These are phyloP conservation scores for Dalbergia cochinchinensis DNA, from an alignment of 306 rosid genomes.

Conservation along the genomic window DNA sequence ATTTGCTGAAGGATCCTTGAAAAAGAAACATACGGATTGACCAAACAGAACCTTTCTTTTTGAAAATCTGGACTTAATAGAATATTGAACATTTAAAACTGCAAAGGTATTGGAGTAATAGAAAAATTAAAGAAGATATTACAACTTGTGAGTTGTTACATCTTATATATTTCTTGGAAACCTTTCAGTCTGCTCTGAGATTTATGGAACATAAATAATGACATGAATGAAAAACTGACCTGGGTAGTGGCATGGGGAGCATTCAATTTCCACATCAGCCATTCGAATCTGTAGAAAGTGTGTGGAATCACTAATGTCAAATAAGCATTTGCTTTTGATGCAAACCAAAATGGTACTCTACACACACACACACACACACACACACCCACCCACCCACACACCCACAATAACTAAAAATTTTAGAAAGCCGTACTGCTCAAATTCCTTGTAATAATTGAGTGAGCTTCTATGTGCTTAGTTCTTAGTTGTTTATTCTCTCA, in stretches of 20 bases:
- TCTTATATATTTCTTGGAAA: background rate
- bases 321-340: constrained; percentile 14
- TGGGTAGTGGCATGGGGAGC: constrained; percentile 11
- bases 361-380: no score
- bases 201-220: background rate
- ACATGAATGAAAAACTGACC: constrained; percentile 19
- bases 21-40: background rate
- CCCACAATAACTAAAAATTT: background rate
- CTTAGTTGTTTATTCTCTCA: constrained; percentile 12
- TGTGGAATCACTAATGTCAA: background rate
- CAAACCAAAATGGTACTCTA: background rate
- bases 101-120: background rate
- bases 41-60: background rate
- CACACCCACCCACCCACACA: no score
- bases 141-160: background rate
- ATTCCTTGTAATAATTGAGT: background rate
- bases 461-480: background rate
- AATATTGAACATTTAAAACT: background rate
- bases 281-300: background rate
- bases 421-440: background rate
- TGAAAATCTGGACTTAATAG: no score
- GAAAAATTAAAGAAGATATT: background rate
- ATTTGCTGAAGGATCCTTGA: background rate
- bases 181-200: background rate
- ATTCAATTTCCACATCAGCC: constrained; percentile 41